Evolutionary conservation across 345 rosid genomes (phyloP).

Genomic region (Hypericum androsaemum): DNA sequence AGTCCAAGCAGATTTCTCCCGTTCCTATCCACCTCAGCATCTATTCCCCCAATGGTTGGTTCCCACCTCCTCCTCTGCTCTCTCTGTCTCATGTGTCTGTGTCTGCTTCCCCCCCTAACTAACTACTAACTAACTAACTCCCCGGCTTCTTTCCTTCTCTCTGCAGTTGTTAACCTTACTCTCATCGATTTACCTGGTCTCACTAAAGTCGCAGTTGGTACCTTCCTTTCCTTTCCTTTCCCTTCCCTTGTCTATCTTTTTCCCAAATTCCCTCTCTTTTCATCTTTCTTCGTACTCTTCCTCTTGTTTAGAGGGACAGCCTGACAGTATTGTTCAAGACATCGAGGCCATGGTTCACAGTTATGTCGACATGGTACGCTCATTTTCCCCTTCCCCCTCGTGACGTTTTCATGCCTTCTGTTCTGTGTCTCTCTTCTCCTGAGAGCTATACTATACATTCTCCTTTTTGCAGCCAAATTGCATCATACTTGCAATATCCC

Average conservation of each 20-base stretch:
- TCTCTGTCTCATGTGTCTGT: background rate
- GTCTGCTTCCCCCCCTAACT: background rate
- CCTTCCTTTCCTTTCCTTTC: conserved; percentile 3
- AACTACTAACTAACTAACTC: background rate
- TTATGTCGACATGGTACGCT: conserved; percentile 77
- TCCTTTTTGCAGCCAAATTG: conserved; percentile 60
- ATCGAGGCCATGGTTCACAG: conserved; percentile 86
- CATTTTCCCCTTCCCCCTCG: background rate
- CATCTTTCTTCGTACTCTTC: conserved; percentile 5
- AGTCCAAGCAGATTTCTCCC: conserved; percentile 77
- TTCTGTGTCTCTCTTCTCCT: background rate
- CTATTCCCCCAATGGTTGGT: conserved; percentile 92
- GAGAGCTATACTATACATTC: too few species aligned
- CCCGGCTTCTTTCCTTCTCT: conserved; percentile 2
- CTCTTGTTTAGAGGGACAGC: conserved; percentile 76
- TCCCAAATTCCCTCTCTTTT: background rate
- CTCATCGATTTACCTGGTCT: conserved; percentile 88
- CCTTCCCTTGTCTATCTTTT: conserved; percentile 3
- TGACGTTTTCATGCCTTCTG: background rate
- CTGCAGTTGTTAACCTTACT: conserved; percentile 92
- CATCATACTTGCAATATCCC: conserved; percentile 86
- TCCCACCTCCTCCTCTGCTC: background rate
- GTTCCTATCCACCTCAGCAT: conserved; percentile 94
- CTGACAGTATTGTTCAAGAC: conserved; percentile 72
- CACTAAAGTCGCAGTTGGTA: conserved; percentile 94